Base-by-base conservation (phyloP, 2,329 filamentous ascomycete genomes). In the Pseudocercospora pini-densiflorae region DNA sequence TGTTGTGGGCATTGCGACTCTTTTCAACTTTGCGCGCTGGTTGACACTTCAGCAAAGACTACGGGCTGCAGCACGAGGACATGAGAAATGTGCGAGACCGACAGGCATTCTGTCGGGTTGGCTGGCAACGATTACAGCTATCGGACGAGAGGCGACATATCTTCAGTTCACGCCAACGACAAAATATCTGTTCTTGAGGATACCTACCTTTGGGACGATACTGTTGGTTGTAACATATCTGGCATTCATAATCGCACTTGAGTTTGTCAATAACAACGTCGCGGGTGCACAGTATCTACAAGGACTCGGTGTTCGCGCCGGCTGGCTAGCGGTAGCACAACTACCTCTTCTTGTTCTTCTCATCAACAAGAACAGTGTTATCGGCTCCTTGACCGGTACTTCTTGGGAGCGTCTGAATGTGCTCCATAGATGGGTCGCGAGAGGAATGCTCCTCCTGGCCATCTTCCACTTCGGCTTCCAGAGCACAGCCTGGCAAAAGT, bases 261-360 rank as follows among this genome's bases (percentile, higher is more conserved):
- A 76, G 55, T 76, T 75, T 54, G 60, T 62, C 59, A 62, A 72
- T 59, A 70, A 74, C 58, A 36, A 66, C 29, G 66, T 72, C n/a
- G 58, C 68, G 10, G 71, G 71, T 16, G 72, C 70, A 14, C 70
- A 74, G 31, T 69, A 72, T 66, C 70, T 69, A 65, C 71, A 74
- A 59, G 73, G 68, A 9, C 61, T 77, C 9, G 73, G 77, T 23
- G 61, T 78, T 0, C 76, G 79, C 6, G 78, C 78, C 5, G 77
- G 77, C 27, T 77, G 75, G 68, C 73, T 81, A 19, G 72, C 80
- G 1, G 69, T 80, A 1, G 76, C 74, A 16, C 79, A 81, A 63
- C 66, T 80, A 12, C 79, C 77, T 5, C 75, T 80, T 49, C 68
- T 81, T 16, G 70, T 81, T 8, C 69, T 79, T n/a, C 74, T 81